Base-by-base conservation (phyloP, 108 stramenopile species). In the Pseudonitzschia multistriata region DNA sequence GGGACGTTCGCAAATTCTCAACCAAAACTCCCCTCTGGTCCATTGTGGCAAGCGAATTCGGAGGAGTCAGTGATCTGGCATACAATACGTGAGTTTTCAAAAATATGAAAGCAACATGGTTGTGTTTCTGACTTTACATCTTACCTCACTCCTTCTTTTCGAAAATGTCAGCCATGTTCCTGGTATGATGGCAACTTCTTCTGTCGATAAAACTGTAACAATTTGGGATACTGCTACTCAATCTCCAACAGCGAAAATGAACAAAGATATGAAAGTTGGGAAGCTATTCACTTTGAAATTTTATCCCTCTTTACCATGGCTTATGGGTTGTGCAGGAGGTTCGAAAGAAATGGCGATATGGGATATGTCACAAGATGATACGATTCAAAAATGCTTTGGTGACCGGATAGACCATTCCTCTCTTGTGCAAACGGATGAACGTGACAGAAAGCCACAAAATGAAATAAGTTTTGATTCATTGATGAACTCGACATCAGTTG, bases 1-100 rank as follows among this genome's bases (percentile, higher is more conserved):
- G 93, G 89, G 98, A 98, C 73, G 89, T 97, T 62, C 87, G 98
- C 39, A 91, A 93, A 54, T 93, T 96, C 74, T 90, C 72, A 21
- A 79, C 53, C 34, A 79, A 85, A n/a, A 79, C 77, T 4, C 90
- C 93, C 0, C 76, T 94, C 17, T 96, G 91, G 91, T 79, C 85
- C 11, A 80, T 95, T 56, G 80, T 91, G 33, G 96, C 90, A 27
- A 93, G 91, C 71, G 92, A 92, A 70, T 94, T 76, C 66, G 92
- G 94, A 24, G 95, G 93, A 40, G 83, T 94, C 25, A 89, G 88
- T 70, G 88, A 91, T 71, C 64, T 98, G 14, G 81, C 86, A 31
- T 95, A 94, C 81, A 90, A 89, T 66, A 72, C 77, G 78, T 81
- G 66, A 77, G 85, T 85, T 30, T 48, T 33, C 31, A n/a, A 10